These are phyloP conservation scores for Aurifilum marmelostoma DNA, from an alignment of 2,329 filamentous ascomycete species.

Conservation along the genomic window DNA sequence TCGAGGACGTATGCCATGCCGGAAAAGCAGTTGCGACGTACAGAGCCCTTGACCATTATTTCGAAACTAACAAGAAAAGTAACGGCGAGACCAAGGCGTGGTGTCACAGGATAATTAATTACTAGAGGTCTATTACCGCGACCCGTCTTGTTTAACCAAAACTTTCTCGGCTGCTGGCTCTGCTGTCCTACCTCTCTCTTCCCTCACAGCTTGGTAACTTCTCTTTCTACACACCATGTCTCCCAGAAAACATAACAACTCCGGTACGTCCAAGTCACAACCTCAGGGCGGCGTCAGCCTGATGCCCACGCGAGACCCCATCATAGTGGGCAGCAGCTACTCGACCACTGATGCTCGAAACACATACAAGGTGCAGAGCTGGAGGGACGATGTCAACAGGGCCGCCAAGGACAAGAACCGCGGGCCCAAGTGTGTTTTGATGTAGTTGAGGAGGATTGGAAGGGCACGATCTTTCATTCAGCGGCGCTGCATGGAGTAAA, in stretches of 20 bases:
- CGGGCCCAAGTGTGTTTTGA: not conserved
- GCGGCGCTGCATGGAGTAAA: not conserved
- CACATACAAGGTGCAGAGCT: not conserved
- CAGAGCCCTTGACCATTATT: not conserved
- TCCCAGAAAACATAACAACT: not conserved
- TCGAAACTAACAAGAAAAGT: not conserved
- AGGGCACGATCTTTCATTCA: not conserved
- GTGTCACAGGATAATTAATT: not conserved
- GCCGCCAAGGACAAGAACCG: not conserved
- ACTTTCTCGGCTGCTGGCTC: not conserved
- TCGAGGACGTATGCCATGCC: not conserved
- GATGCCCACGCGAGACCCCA: not conserved
- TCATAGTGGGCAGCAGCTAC: constrained; percentile 2
- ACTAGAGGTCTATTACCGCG: not conserved
- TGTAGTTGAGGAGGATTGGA: not conserved
- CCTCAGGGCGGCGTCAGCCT: not conserved
- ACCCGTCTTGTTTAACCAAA: not conserved
- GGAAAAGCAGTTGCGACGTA: not conserved
- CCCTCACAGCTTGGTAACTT: not conserved
- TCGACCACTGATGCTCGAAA: not conserved
- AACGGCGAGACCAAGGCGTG: not conserved
- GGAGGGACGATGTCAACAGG: constrained; percentile 1
- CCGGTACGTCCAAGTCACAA: not conserved
- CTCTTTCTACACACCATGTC: not conserved
- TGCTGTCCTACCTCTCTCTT: not conserved